Conservation (phyloP, 768 basidiomycete species). For the Amanita thiersii region DNA sequence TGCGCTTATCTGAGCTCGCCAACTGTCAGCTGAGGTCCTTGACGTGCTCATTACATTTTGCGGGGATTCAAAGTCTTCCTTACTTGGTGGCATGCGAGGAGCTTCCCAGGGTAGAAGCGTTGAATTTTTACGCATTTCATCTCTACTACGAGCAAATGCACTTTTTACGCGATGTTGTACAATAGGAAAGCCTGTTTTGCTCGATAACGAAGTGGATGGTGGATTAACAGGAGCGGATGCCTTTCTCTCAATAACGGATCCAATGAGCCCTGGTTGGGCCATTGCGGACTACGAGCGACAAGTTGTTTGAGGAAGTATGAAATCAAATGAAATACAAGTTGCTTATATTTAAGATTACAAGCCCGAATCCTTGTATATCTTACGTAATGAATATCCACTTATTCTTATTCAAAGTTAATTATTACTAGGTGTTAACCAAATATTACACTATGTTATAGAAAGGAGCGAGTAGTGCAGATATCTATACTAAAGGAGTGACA, state of each 20-base stretch:
- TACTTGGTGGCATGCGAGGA: constrained; percentile 18
- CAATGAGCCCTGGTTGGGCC: constrained; percentile 19
- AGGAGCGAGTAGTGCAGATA: no score
- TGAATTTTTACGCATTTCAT: constrained; percentile 22
- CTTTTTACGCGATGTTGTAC: constrained; percentile 61
- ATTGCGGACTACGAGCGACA: no score
- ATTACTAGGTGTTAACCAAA: no score
- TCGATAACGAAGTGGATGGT: constrained; percentile 19
- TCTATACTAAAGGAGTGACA: no score
- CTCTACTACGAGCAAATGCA: constrained; percentile 45
- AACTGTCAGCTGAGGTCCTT: constrained; percentile 23
- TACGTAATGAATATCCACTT: no score
- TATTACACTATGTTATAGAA: no score
- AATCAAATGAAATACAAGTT: no score
- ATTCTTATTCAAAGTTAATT: no score
- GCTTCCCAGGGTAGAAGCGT: constrained; percentile 16
- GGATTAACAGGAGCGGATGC: constrained; percentile 17
- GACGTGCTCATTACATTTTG: neutral
- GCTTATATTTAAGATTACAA: no score
- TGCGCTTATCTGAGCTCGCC: constrained; percentile 50
- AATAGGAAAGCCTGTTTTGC: constrained; percentile 49
- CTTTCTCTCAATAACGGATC: constrained; percentile 42
- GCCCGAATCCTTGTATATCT: no score
- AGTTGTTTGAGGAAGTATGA: no score
- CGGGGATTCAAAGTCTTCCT: neutral